A percentile compares a stretch with the other conserved stretches of the same genome.
Evolutionary conservation across 2,329 filamentous ascomycete genomes (phyloP).

Genomic region (Alternaria incomplexa): DNA sequence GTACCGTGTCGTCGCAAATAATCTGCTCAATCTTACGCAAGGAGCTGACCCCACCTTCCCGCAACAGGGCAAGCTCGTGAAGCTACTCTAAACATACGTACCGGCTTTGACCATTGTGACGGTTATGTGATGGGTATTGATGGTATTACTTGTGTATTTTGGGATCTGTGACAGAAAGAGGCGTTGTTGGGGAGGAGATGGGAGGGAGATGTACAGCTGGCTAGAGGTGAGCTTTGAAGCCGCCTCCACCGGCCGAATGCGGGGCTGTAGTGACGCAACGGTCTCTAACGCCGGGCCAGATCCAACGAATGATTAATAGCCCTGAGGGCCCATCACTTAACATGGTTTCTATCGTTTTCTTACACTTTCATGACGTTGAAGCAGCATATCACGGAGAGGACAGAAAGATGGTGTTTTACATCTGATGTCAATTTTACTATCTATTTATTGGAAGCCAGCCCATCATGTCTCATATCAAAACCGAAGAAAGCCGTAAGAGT

Average conservation of each 20-base stretch:
- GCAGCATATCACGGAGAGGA: not conserved
- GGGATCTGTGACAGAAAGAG: conserved; percentile 13
- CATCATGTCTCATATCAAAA: conserved; percentile 8
- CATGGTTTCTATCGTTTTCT: not conserved
- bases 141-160: conserved; percentile 15
- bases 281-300: conserved; percentile 22
- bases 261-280: conserved; percentile 46
- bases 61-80: conserved; percentile 26
- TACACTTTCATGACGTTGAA: conserved; percentile 7
- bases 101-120: conserved; percentile 98
- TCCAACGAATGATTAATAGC: conserved; percentile 38
- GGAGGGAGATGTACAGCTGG: not conserved
- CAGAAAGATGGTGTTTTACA: not conserved
- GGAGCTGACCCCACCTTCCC: conserved; percentile 49
- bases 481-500: conserved; percentile 16
- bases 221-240: conserved; percentile 29
- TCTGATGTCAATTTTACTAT: conserved; percentile 27
- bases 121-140: conserved; percentile 47
- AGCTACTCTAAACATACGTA: conserved; percentile 58
- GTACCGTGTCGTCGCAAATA: conserved; percentile 42
- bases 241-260: conserved; percentile 14
- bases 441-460: conserved; percentile 10
- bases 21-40: conserved; percentile 65
- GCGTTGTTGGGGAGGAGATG: conserved; percentile 10
- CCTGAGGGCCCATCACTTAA: not conserved